Conservation (phyloP, 179 eudicot species). For the Camellia oleifera region DNA sequence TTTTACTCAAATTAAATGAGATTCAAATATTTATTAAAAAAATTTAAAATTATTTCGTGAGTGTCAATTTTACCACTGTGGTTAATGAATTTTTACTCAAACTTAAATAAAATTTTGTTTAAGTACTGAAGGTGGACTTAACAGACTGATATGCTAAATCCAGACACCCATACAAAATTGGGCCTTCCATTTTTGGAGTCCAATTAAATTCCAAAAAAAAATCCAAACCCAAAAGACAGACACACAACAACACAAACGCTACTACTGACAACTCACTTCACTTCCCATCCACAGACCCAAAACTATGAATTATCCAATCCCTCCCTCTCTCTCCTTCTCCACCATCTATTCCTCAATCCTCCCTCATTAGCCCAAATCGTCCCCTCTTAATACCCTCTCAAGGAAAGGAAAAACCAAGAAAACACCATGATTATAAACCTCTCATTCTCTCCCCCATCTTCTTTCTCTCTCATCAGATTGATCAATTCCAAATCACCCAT, state of each 20-base stretch:
- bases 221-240: background rate
- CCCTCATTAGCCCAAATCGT: background rate
- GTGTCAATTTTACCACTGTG: no score
- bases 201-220: background rate
- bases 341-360: background rate
- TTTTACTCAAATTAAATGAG: no score
- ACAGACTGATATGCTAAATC: no score
- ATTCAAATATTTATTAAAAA: no score
- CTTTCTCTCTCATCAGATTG: conserved; percentile 25
- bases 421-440: conserved; percentile 36
- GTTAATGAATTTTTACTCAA: no score
- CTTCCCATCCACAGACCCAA: background rate
- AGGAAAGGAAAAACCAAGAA: background rate
- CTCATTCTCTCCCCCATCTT: conserved; percentile 29
- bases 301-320: background rate
- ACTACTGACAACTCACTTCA: background rate
- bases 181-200: background rate
- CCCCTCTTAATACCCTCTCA: background rate
- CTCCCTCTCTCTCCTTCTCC: background rate
- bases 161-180: background rate
- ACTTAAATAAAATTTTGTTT: no score
- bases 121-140: no score
- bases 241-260: no score
- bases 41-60: no score
- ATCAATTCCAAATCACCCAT: conserved; percentile 35